Evolutionary conservation across 2,329 filamentous ascomycete genomes (phyloP).

Genomic region (Sclerotinia trifoliorum): DNA sequence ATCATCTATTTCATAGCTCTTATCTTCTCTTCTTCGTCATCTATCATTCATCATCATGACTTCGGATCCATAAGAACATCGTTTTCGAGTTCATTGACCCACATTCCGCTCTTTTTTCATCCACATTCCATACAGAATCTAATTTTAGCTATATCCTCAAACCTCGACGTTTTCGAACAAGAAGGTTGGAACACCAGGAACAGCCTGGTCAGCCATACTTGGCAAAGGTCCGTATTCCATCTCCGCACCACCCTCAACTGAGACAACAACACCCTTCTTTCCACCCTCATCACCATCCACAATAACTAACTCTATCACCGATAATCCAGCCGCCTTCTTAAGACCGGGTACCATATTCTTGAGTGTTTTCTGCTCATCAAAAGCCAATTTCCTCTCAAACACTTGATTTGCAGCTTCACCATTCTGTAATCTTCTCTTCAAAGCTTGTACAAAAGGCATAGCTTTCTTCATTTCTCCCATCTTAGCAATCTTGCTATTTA

Average conservation of each 20-base stretch:
- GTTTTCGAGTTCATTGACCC: not conserved
- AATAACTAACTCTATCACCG: conserved; percentile 67
- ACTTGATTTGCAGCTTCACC: conserved; percentile 67
- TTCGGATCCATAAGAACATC: not conserved
- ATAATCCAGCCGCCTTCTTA: conserved; percentile 71
- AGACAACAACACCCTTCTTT: conserved; percentile 59
- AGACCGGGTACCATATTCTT: conserved; percentile 75
- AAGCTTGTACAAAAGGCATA: conserved; percentile 88
- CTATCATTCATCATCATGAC: not conserved
- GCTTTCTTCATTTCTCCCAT: conserved; percentile 92
- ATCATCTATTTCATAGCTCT: conserved; percentile 2
- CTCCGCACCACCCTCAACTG: conserved; percentile 54
- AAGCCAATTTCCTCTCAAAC: conserved; percentile 79
- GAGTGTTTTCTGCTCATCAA: conserved; percentile 78
- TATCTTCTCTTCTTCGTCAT: not conserved
- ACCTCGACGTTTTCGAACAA: conserved; percentile 73
- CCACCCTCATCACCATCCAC: conserved; percentile 68
- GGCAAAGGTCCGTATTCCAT: conserved; percentile 59
- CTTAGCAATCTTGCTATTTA: conserved; percentile 77
- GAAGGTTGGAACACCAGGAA: conserved; percentile 81
- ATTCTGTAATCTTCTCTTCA: conserved; percentile 79
- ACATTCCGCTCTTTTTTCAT: not conserved
- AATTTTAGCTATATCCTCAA: not conserved
- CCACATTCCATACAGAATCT: conserved; percentile 8
- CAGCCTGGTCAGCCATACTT: conserved; percentile 66